Evolutionary conservation across 441 rosid genomes (phyloP), one percentile per base, ranked within the genome.

Genomic region (Populus tomentosa): DNA sequence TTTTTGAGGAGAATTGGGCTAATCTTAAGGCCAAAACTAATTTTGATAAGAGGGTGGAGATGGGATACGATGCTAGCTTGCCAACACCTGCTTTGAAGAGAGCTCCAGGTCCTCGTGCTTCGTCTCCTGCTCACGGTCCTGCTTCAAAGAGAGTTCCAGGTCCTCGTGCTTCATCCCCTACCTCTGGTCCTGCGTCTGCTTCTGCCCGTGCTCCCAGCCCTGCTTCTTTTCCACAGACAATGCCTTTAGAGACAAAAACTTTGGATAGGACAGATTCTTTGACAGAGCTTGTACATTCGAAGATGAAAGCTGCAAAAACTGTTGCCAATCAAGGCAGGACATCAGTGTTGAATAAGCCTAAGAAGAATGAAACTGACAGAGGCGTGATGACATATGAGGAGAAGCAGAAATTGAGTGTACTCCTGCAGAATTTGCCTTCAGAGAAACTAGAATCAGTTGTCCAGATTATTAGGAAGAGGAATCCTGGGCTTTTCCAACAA

Each of bases 321-420:
- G 71, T 18, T 5, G 8, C 67, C 30, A 9, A 74, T 35, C 70
- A 71, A 63, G 84, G 87, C 64, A 84, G 90, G 88, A 83, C 86
- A 33, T 87, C 91, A 67, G 87, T 86, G 67, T 84, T 83, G n/a
- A 91, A 89, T 84, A 92, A 94, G 80, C 92, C 93, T 10, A 89
- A 89, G 84, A 92, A 91, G 26, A 94, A 85, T 77, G 94, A 90
- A 79, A 89, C 81, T 23, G 81, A 88, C 56, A 90, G 84, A 82
- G 89, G 98, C 84, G 97, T 92, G 73, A 96, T 96, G 99, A 90
- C 98, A 13, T 94, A 85, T 75, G 96, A 96, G 66, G 98, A 96
- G 89, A 96, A 96, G 87, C 98, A 91, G 87, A 91, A 86, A 82
- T 89, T 96, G 69, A 94, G 99, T 77, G 85, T 85, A 65, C 86